Percentiles rank a stretch among this genome's conserved stretches.
Conservation (phyloP, 2,329 filamentous ascomycete species). For the Beauveria rudraprayagi region DNA sequence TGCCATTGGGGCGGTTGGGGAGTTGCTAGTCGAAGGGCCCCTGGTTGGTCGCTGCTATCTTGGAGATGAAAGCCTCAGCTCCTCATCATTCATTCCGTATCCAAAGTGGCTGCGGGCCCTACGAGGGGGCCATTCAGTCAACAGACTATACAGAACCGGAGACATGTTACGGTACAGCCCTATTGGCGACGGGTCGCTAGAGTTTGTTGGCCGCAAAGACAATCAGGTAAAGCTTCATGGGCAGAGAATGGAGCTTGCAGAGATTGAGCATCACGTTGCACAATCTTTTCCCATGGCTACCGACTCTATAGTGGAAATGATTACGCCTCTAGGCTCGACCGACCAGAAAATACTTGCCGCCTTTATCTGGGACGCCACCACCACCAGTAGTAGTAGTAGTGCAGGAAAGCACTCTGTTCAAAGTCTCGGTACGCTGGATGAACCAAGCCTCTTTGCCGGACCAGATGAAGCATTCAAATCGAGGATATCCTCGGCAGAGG, state of each 20-base stretch:
- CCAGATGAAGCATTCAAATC: background rate
- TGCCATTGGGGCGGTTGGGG: conserved; percentile 9
- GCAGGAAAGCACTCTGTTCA: background rate
- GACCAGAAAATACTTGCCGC: conserved; percentile 29
- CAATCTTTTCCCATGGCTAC: background rate
- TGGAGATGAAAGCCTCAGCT: background rate
- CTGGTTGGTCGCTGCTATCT: conserved; percentile 6
- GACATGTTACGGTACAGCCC: conserved; percentile 12
- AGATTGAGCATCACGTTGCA: conserved; percentile 21
- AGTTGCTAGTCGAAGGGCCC: conserved; percentile 9
- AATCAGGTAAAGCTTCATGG: conserved; percentile 15
- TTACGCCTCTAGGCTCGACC: background rate
- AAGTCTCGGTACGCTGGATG: background rate
- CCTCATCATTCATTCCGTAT: background rate
- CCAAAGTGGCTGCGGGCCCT: background rate
- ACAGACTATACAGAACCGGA: background rate
- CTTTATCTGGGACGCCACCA: background rate
- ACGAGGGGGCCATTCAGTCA: background rate
- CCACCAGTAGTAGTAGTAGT: too few species aligned
- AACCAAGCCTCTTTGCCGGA: background rate
- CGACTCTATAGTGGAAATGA: conserved; percentile 32
- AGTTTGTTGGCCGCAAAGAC: conserved; percentile 14
- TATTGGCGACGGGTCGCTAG: conserved; percentile 11
- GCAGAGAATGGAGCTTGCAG: conserved; percentile 18
- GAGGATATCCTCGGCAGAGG: background rate